Percentiles rank a stretch among this genome's conserved stretches.
Conservation (phyloP, 371 early-diverging fungal species). For the Mortierella sp. region DNA sequence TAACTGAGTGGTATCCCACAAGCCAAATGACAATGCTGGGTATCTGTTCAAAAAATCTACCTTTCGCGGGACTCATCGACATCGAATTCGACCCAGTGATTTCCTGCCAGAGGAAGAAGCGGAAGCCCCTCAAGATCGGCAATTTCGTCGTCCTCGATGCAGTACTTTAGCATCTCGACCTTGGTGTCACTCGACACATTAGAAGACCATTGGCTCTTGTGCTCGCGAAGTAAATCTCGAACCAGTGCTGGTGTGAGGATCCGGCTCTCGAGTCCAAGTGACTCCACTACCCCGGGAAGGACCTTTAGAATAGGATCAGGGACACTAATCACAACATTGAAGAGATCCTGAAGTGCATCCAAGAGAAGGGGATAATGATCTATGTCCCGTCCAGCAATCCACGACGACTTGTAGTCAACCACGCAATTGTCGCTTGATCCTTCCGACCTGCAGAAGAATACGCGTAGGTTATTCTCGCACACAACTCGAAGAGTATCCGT, state of each 20-base stretch:
- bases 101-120: conserved; percentile 24
- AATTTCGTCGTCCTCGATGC: conserved; percentile 12
- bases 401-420: not conserved
- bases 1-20: not conserved
- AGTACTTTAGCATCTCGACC: conserved; percentile 23
- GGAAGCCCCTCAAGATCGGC: conserved; percentile 28
- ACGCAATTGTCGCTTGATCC: not conserved
- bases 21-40: too few relatives aligned
- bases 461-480: conserved; percentile 1
- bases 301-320: conserved; percentile 12
- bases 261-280: conserved; percentile 2
- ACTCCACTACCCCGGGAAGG: not conserved
- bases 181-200: not conserved
- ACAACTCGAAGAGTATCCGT: not conserved
- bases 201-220: conserved; percentile 4
- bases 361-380: conserved; percentile 20
- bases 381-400: conserved; percentile 17
- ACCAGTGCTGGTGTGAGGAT: conserved; percentile 24
- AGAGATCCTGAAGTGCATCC: conserved; percentile 5
- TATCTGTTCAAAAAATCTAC: not conserved
- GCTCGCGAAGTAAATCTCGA: conserved; percentile 5
- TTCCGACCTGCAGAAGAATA: conserved; percentile 19
- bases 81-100: conserved; percentile 29
- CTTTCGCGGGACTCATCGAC: not conserved
- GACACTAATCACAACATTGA: conserved; percentile 10